Conservation (phyloP, 306 rosid genomes). For the Gillenia trifoliata region DNA sequence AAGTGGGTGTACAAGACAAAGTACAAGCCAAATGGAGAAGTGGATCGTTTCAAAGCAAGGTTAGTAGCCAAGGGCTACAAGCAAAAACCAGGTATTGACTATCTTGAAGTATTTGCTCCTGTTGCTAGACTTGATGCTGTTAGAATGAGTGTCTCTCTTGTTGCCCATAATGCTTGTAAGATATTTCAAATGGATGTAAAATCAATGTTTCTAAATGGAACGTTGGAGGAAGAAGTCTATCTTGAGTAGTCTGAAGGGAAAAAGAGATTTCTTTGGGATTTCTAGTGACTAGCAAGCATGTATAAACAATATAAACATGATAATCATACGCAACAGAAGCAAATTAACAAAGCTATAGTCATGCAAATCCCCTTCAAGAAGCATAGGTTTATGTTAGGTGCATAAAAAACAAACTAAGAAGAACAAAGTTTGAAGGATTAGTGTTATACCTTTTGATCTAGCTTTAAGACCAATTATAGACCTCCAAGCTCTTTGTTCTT, state of each 20-base stretch:
- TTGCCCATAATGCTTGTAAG: neutral
- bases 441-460: too few species aligned
- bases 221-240: neutral
- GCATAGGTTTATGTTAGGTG: too few species aligned
- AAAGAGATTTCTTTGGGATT: too few species aligned
- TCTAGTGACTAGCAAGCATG: too few species aligned
- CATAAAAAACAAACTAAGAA: too few species aligned
- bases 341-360: too few species aligned
- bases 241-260: neutral
- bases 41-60: neutral
- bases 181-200: neutral
- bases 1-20: neutral
- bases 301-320: too few species aligned
- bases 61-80: neutral
- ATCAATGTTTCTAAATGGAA: neutral
- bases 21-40: neutral
- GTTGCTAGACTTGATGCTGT: neutral
- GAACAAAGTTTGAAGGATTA: too few species aligned
- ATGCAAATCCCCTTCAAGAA: too few species aligned
- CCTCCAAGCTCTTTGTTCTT: too few species aligned
- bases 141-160: neutral
- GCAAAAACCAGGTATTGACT: neutral
- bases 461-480: too few species aligned
- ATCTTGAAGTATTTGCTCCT: neutral
- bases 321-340: too few species aligned